These are phyloP conservation scores for Vigna mungo DNA, from an alignment of 306 rosid genomes.

Conservation along the genomic window DNA sequence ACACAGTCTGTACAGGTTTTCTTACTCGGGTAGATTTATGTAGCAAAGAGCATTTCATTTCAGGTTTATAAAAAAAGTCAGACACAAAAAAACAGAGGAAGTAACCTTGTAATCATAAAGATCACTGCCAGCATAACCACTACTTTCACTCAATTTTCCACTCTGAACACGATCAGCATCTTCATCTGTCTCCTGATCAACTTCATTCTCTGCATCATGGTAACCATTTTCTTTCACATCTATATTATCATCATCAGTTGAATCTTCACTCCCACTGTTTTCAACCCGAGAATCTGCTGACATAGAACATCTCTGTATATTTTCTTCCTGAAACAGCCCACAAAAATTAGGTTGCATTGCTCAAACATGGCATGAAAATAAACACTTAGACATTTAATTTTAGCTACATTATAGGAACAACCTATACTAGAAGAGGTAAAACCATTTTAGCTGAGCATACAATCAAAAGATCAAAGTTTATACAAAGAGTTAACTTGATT, in stretches of 20 bases:
- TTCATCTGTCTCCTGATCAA: slow-evolving; percentile 90
- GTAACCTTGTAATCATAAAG: slow-evolving; percentile 95
- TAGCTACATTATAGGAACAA: not conserved
- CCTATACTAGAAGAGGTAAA: not conserved
- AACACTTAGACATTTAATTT: not conserved
- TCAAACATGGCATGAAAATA: not conserved
- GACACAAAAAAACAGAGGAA: slow-evolving; percentile 6
- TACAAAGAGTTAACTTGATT: slow-evolving; percentile 16
- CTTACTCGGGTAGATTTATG: not conserved
- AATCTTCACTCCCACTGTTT: slow-evolving; percentile 89
- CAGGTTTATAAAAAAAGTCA: not conserved
- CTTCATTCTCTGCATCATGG: slow-evolving; percentile 97
- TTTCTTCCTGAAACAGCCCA: slow-evolving; percentile 81
- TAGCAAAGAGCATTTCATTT: not conserved
- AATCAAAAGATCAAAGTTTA: not conserved
- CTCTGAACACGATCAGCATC: slow-evolving; percentile 87
- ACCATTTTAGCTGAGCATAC: not conserved
- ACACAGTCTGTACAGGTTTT: not conserved
- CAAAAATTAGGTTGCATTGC: slow-evolving; percentile 19
- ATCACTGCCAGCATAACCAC: slow-evolving; percentile 98
- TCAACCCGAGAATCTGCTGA: slow-evolving; percentile 95
- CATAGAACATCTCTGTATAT: slow-evolving; percentile 87
- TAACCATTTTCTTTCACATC: slow-evolving; percentile 89
- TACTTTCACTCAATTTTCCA: slow-evolving; percentile 96
- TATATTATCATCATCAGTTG: slow-evolving; percentile 81